Conservation (phyloP, 768 basidiomycete genomes). For the Rhodosporidiobolus odoratus region DNA sequence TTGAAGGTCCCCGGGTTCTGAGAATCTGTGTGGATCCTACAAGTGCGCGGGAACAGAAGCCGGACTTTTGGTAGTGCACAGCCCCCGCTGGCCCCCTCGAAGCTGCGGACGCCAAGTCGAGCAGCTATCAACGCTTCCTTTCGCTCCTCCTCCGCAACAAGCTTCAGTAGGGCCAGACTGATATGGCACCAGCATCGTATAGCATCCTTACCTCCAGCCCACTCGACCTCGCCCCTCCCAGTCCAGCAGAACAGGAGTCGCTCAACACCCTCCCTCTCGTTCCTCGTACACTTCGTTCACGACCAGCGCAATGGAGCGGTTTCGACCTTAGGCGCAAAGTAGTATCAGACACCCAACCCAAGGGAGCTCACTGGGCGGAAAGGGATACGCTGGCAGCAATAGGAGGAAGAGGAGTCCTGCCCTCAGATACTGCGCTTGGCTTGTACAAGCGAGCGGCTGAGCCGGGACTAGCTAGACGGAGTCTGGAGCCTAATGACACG, state of each 20-base stretch:
- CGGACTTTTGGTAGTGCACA: no score
- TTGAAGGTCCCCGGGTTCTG: no score
- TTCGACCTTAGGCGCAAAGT: neutral
- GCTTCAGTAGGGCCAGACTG: neutral
- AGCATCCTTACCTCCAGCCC: neutral
- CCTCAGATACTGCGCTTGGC: no score
- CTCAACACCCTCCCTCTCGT: neutral
- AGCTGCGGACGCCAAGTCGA: no score
- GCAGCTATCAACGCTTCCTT: neutral
- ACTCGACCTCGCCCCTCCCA: conserved; percentile 6
- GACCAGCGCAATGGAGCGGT: neutral
- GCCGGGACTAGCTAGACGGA: neutral
- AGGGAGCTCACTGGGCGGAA: no score
- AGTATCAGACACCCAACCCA: no score
- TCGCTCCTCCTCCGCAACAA: neutral
- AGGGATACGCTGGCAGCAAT: no score
- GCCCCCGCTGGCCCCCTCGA: no score
- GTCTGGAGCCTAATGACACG: conserved; percentile 15
- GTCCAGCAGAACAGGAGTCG: neutral
- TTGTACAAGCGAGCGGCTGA: no score
- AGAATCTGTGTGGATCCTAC: no score
- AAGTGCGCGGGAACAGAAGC: no score
- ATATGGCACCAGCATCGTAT: neutral
- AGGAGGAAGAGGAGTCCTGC: no score
- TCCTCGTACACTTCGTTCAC: neutral